Evolutionary conservation across 768 basidiomycete genomes (phyloP).

Genomic region (Xanthoconium stramineum): DNA sequence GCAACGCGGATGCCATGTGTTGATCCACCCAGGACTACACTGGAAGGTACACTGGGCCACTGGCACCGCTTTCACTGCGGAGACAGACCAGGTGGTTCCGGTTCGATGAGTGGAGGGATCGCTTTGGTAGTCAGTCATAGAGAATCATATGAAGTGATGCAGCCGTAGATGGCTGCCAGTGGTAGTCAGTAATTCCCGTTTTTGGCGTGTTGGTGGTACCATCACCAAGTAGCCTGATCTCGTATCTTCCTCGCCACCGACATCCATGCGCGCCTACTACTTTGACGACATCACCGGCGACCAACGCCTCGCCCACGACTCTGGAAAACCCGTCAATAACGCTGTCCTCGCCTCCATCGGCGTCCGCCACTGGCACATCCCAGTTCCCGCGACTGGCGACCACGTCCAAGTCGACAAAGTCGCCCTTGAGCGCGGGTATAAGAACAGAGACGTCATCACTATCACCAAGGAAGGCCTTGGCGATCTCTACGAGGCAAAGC

Average conservation of each 20-base stretch:
- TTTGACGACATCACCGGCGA: slow-evolving; percentile 74
- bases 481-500: slow-evolving; percentile 76
- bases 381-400: slow-evolving; percentile 29
- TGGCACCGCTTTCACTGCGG: not conserved
- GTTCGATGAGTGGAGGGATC: no score
- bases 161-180: no score
- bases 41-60: no score
- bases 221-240: no score
- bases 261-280: slow-evolving; percentile 69
- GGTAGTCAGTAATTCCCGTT: no score
- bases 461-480: slow-evolving; percentile 79
- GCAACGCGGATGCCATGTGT: slow-evolving; percentile 4
- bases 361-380: slow-evolving; percentile 64
- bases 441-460: slow-evolving; percentile 78
- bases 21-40: not conserved
- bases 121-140: no score
- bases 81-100: not conserved
- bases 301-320: slow-evolving; percentile 80
- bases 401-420: slow-evolving; percentile 58
- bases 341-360: slow-evolving; percentile 54
- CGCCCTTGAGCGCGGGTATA: slow-evolving; percentile 70
- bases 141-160: no score
- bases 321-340: slow-evolving; percentile 49
- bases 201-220: no score
- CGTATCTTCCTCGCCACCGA: no score